These are phyloP conservation scores for Globisporangium emineosum DNA, from an alignment of 352 stramenopile species.

Conservation along the genomic window DNA sequence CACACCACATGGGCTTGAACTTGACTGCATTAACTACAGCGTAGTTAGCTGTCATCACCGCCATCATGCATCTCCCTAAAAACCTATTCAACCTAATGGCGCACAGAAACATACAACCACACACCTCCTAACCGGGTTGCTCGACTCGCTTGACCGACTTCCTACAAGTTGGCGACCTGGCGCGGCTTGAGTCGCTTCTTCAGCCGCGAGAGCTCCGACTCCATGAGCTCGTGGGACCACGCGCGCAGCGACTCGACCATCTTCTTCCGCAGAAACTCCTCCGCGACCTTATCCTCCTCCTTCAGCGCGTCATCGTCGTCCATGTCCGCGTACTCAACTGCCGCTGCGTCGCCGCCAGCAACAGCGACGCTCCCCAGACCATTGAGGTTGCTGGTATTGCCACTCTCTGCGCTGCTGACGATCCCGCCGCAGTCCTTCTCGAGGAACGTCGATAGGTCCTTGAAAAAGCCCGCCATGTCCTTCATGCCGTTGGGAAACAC, in stretches of 20 bases:
- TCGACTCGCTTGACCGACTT: not conserved
- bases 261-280: slow-evolving; percentile 72
- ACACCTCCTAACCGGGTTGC: not conserved
- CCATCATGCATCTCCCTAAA: not conserved
- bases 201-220: slow-evolving; percentile 59
- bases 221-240: slow-evolving; percentile 75
- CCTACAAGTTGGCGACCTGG: slow-evolving; percentile 49
- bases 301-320: slow-evolving; percentile 33
- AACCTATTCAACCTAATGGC: not conserved
- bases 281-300: slow-evolving; percentile 33
- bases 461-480: slow-evolving; percentile 73
- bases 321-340: slow-evolving; percentile 35
- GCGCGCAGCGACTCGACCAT: slow-evolving; percentile 65
- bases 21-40: not conserved
- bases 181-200: slow-evolving; percentile 70
- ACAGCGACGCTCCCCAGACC: slow-evolving; percentile 18
- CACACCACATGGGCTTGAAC: not conserved
- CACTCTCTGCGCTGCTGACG: not conserved
- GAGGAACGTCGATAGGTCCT: slow-evolving; percentile 66
- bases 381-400: slow-evolving; percentile 1
- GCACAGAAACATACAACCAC: slow-evolving; percentile 1
- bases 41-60: not conserved
- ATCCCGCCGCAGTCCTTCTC: slow-evolving; percentile 51
- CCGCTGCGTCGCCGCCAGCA: slow-evolving; percentile 3
- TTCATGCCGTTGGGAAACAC: slow-evolving; percentile 72